These are phyloP conservation scores for Suillus variegatus DNA, from an alignment of 768 basidiomycete genomes.

Conservation along the genomic window DNA sequence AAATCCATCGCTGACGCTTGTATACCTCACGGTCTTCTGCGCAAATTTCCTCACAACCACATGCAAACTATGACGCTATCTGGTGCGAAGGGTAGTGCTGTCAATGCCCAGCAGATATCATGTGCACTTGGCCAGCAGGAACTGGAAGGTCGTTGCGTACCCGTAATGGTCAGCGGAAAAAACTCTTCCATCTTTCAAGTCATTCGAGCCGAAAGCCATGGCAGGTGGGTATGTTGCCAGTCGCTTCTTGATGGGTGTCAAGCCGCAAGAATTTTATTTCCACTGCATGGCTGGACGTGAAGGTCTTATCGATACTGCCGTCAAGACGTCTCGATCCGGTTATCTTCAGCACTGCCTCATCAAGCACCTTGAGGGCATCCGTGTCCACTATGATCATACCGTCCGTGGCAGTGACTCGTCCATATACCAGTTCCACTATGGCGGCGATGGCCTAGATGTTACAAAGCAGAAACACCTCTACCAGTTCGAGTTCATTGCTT, in stretches of 20 bases:
- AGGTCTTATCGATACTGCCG: slow-evolving; percentile 98
- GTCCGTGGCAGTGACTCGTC: slow-evolving; percentile 94
- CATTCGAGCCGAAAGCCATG: slow-evolving; percentile 97
- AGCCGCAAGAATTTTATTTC: slow-evolving; percentile 99
- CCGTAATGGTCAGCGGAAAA: slow-evolving; percentile 99
- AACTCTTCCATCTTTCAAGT: slow-evolving; percentile 93
- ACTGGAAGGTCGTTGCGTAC: slow-evolving; percentile 96
- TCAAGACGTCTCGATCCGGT: slow-evolving; percentile 97
- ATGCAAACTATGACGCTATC: slow-evolving; percentile 99
- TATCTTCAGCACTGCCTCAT: slow-evolving; percentile 98
- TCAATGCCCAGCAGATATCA: slow-evolving; percentile 98
- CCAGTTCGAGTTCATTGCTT: slow-evolving; percentile 91
- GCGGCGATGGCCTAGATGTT: slow-evolving; percentile 94
- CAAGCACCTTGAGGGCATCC: slow-evolving; percentile 96
- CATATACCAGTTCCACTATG: slow-evolving; percentile 95
- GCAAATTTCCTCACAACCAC: slow-evolving; percentile 96
- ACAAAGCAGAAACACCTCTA: slow-evolving; percentile 95
- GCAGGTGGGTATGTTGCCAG: slow-evolving; percentile 98
- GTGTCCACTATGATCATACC: slow-evolving; percentile 97
- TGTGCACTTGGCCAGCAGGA: slow-evolving; percentile 97
- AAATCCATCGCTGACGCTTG: slow-evolving; percentile 87
- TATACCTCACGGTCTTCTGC: slow-evolving; percentile 83
- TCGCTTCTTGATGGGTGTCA: slow-evolving; percentile 97
- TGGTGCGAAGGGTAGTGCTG: slow-evolving; percentile 96
- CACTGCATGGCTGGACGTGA: slow-evolving; percentile 99